Conservation (phyloP, 257 asterid genomes). For the Anisodus tanguticus region DNA sequence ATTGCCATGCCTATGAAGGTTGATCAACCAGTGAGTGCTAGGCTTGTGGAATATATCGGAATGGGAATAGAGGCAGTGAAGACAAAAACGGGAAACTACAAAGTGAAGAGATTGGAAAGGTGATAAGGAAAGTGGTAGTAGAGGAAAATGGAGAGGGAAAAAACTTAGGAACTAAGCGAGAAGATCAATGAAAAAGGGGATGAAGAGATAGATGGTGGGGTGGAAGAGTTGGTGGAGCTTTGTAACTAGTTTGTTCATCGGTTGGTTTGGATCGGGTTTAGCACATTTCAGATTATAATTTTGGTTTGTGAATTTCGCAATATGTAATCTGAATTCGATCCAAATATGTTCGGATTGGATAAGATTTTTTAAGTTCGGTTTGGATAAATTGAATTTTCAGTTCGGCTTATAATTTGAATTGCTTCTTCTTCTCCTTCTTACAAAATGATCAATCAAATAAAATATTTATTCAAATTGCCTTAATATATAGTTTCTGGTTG, state of each 20-base stretch:
- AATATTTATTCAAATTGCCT: no score
- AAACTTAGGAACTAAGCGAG: slow-evolving; percentile 37
- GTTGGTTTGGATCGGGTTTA: no score
- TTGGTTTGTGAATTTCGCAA: no score
- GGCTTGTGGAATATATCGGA: slow-evolving; percentile 43
- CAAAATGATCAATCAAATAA: no score
- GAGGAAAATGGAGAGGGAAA: slow-evolving; percentile 42
- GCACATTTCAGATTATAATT: no score
- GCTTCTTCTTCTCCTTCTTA: no score
- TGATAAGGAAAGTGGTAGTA: slow-evolving; percentile 28
- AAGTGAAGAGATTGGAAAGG: slow-evolving; percentile 35
- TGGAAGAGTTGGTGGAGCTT: slow-evolving; percentile 37
- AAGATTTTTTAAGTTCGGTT: no score
- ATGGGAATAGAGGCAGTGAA: slow-evolving; percentile 41
- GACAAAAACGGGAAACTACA: slow-evolving; percentile 34
- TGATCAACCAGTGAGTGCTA: slow-evolving; percentile 49
- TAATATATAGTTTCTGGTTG: no score
- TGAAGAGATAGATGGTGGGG: slow-evolving; percentile 50
- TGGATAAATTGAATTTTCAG: no score
- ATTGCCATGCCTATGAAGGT: slow-evolving; percentile 45
- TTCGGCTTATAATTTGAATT: no score
- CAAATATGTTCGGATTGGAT: no score
- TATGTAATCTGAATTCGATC: no score
- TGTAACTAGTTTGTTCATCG: not conserved
- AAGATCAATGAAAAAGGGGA: slow-evolving; percentile 42